These are phyloP conservation scores for Sclerotinia borealis DNA, from an alignment of 2,329 filamentous ascomycete genomes.

Conservation along the genomic window DNA sequence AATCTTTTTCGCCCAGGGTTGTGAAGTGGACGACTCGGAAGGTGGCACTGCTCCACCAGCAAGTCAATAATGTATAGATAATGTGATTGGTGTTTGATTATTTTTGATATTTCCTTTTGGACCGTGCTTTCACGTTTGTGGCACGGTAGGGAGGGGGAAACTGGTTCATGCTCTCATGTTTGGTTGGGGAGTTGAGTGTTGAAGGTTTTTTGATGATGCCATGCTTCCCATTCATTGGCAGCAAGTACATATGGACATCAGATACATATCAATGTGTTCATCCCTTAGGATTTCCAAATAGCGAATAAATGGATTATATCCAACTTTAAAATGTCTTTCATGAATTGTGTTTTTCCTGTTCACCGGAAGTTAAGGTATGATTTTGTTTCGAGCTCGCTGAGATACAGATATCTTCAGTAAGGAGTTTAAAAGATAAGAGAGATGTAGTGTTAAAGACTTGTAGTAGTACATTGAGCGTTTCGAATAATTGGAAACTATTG, in stretches of 20 bases:
- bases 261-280: background rate
- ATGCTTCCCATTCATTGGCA: conserved; percentile 6
- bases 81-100: background rate
- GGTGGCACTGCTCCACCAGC: background rate
- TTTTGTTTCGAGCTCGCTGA: no score
- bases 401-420: no score
- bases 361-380: no score
- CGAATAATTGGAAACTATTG: no score
- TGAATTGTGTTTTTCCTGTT: no score
- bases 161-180: background rate
- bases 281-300: background rate
- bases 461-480: no score
- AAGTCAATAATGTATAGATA: background rate
- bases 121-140: background rate
- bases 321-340: background rate
- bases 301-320: background rate
- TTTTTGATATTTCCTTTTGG: background rate
- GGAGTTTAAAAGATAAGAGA: no score
- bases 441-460: no score
- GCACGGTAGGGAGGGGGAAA: background rate
- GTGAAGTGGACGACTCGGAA: conserved; percentile 39
- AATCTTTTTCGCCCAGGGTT: conserved; percentile 90
- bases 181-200: conserved; percentile 5
- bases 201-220: conserved; percentile 7
- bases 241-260: background rate